phyloP scores from a whole-genome alignment of 805 yeast genomes.

The Isabelozyma pseudorhagii region DNA sequence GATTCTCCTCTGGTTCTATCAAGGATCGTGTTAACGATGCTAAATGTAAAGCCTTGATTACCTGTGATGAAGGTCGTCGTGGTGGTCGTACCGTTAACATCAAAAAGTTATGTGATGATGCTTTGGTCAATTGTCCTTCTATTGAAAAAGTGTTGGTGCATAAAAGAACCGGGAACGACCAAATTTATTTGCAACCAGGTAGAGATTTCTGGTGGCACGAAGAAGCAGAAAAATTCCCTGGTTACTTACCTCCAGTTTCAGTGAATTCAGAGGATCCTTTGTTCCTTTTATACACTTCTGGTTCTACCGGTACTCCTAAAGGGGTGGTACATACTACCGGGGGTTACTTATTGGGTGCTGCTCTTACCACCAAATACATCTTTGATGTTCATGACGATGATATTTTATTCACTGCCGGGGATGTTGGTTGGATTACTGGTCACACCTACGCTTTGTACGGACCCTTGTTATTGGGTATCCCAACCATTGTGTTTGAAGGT shows the following conservation, averaged over 20 bases:
- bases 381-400: conserved; percentile 91
- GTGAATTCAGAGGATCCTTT: conserved; percentile 92
- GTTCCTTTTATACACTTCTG: conserved; percentile 93
- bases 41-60: conserved; percentile 77
- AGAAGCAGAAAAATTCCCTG: conserved; percentile 74
- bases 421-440: conserved; percentile 99
- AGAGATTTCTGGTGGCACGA: conserved; percentile 98
- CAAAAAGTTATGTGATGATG: conserved; percentile 94
- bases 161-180: conserved; percentile 78
- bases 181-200: conserved; percentile 67
- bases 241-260: conserved; percentile 83
- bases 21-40: conserved; percentile 90
- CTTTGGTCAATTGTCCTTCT: conserved; percentile 66
- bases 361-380: conserved; percentile 85
- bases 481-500: conserved; percentile 92
- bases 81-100: conserved; percentile 93
- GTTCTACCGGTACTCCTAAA: conserved; percentile 97
- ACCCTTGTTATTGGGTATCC: conserved; percentile 81
- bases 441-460: conserved; percentile 96
- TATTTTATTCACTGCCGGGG: conserved; percentile 93
- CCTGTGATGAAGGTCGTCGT: conserved; percentile 93
- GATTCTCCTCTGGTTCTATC: conserved; percentile 90
- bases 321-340: conserved; percentile 96
- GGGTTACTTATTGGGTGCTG: conserved; percentile 91
- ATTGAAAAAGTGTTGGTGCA: conserved; percentile 84